A percentile compares a stretch with the other conserved stretches of the same genome.
Conservation (phyloP, 768 basidiomycete species). For the Leccinum broughii region DNA sequence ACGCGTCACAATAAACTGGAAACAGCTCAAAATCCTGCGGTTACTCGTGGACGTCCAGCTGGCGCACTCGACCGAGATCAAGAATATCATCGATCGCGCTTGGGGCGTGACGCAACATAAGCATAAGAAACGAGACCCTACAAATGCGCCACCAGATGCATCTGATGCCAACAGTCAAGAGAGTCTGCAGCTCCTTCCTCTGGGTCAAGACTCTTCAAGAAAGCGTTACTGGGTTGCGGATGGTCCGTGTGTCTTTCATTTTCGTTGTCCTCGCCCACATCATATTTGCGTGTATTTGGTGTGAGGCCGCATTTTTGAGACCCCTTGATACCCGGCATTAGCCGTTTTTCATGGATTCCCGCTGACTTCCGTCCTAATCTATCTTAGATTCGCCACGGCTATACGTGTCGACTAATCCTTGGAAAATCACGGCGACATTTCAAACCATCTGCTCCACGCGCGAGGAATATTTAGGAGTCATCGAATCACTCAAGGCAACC, state of each 20-base stretch:
- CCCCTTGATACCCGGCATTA: constrained; percentile 40
- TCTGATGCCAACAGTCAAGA: constrained; percentile 67
- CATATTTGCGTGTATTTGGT: constrained; percentile 78
- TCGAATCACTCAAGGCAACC: constrained; percentile 58
- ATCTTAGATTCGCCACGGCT: constrained; percentile 79
- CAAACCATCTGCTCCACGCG: constrained; percentile 67
- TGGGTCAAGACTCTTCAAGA: constrained; percentile 75
- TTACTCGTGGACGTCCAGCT: constrained; percentile 86
- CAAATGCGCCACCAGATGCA: constrained; percentile 53
- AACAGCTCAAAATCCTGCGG: constrained; percentile 78
- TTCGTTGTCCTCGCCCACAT: constrained; percentile 32
- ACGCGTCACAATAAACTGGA: constrained; percentile 26
- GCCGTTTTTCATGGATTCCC: constrained; percentile 34
- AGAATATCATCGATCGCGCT: constrained; percentile 74
- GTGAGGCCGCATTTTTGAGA: constrained; percentile 47
- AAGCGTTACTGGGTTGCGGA: constrained; percentile 87
- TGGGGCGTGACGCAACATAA: constrained; percentile 86
- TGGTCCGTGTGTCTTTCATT: constrained; percentile 67
- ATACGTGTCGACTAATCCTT: constrained; percentile 85
- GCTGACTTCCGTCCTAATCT: constrained; percentile 34
- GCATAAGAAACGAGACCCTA: constrained; percentile 75
- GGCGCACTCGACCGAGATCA: constrained; percentile 64
- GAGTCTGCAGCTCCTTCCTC: constrained; percentile 61
- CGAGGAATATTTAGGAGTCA: constrained; percentile 67
- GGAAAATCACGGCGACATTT: constrained; percentile 83